Conservation (phyloP, 495 filamentous ascomycete genomes). For the Hyaloscypha variabilis region DNA sequence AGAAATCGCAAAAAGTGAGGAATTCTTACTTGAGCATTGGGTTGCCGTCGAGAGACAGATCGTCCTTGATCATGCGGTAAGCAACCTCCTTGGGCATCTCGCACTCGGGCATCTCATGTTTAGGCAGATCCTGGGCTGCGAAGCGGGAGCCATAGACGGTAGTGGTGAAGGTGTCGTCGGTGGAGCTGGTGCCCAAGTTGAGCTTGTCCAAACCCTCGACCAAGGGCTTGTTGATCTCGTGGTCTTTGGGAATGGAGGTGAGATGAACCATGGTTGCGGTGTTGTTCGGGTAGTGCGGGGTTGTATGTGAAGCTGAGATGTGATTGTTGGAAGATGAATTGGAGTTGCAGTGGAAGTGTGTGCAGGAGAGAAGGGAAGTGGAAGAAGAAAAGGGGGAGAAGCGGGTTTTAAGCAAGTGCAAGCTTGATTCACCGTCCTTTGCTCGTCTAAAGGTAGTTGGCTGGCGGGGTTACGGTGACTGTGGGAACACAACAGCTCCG, state of each 20-base stretch:
- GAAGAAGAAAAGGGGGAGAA: slow-evolving; percentile 4
- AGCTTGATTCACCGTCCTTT: neutral
- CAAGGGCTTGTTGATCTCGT: slow-evolving; percentile 41
- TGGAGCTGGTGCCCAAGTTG: slow-evolving; percentile 37
- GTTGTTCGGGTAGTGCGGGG: neutral
- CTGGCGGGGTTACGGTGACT: neutral
- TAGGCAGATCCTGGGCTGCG: slow-evolving; percentile 75
- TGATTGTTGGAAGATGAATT: slow-evolving; percentile 1
- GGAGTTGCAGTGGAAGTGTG: neutral
- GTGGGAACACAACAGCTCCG: neutral
- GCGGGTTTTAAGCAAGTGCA: neutral
- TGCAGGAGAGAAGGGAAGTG: neutral
- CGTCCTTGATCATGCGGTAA: slow-evolving; percentile 94
- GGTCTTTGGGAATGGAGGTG: slow-evolving; percentile 53
- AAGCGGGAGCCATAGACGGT: slow-evolving; percentile 86
- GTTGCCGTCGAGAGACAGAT: slow-evolving; percentile 87
- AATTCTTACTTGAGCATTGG: slow-evolving; percentile 76
- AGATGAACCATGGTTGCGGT: slow-evolving; percentile 70
- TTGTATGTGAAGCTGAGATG: slow-evolving; percentile 11
- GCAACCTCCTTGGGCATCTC: slow-evolving; percentile 91
- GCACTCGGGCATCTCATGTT: slow-evolving; percentile 83
- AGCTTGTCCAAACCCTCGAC: slow-evolving; percentile 49
- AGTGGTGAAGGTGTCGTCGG: slow-evolving; percentile 62
- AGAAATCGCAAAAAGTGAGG: neutral
- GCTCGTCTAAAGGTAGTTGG: neutral